Conservation (phyloP, 768 basidiomycete species). For the Leccinellum rugosiceps region DNA sequence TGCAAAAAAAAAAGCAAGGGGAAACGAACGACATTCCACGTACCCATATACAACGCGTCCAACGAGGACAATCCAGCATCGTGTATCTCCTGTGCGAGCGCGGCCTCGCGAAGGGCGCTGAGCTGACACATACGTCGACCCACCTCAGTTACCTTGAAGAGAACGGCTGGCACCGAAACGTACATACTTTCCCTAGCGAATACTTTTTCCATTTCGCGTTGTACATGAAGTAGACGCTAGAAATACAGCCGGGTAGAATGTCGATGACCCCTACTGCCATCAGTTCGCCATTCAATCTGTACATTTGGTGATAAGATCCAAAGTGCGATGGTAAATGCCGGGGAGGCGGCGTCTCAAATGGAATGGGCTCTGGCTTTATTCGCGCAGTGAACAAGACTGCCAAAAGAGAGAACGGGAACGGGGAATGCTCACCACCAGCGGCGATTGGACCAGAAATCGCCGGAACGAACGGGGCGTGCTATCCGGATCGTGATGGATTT, state of each 20-base stretch:
- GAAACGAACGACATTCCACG: conserved; percentile 10
- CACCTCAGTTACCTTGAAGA: neutral
- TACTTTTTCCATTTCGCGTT: conserved; percentile 63
- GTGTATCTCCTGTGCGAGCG: conserved; percentile 72
- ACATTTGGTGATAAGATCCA: conserved; percentile 92
- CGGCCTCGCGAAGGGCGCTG: conserved; percentile 79
- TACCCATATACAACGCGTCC: conserved; percentile 85
- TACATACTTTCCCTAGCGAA: conserved; percentile 71
- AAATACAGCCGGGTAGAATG: conserved; percentile 83
- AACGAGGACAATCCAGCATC: conserved; percentile 62
- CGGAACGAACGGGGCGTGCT: conserved; percentile 53
- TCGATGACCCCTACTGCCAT: conserved; percentile 89
- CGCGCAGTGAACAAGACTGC: neutral
- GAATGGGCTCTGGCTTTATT: conserved; percentile 55
- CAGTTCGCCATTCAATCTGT: conserved; percentile 75
- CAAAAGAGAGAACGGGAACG: neutral
- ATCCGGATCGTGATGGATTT: conserved; percentile 69
- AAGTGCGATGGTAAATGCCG: conserved; percentile 68
- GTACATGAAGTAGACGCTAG: conserved; percentile 89
- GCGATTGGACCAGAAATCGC: conserved; percentile 76
- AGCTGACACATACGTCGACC: conserved; percentile 43
- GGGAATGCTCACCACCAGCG: conserved; percentile 55
- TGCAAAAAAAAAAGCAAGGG: neutral
- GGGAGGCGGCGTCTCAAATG: conserved; percentile 48
- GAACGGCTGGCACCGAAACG: neutral